Conservation (phyloP, 2,329 filamentous ascomycete genomes). For the Ambrosiella xylebori region DNA sequence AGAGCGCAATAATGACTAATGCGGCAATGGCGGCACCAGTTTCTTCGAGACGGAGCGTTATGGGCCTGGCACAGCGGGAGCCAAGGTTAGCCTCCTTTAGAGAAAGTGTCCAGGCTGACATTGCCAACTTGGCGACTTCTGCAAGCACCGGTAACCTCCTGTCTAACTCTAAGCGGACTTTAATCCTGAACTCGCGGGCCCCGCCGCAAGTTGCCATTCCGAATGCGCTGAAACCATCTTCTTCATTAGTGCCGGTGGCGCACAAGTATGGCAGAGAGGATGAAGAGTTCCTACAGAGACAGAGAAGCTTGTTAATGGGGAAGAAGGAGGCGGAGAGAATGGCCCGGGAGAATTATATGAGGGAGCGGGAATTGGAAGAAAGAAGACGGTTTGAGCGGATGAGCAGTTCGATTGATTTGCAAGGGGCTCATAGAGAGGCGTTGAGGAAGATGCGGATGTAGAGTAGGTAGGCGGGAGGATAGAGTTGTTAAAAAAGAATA, state of each 20-base stretch:
- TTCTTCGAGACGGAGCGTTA: slow-evolving; percentile 32
- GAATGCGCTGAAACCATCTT: slow-evolving; percentile 2
- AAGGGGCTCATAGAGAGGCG: slow-evolving; percentile 60
- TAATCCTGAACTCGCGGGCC: background rate
- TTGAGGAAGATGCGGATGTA: slow-evolving; percentile 57
- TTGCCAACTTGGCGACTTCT: slow-evolving; percentile 22
- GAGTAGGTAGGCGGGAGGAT: slow-evolving; percentile 4
- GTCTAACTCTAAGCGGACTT: background rate
- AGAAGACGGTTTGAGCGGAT: slow-evolving; percentile 49
- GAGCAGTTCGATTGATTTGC: slow-evolving; percentile 60
- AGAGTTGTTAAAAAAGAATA: background rate
- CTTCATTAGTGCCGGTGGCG: slow-evolving; percentile 1
- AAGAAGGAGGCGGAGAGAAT: slow-evolving; percentile 47
- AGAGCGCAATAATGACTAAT: slow-evolving; percentile 25
- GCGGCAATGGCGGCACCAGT: slow-evolving; percentile 32
- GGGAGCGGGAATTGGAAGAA: slow-evolving; percentile 40
- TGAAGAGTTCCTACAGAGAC: slow-evolving; percentile 31
- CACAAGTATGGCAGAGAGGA: slow-evolving; percentile 20
- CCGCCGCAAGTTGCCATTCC: background rate
- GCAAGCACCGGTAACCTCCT: background rate
- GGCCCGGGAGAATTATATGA: slow-evolving; percentile 38
- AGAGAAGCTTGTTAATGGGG: slow-evolving; percentile 37
- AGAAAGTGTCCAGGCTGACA: slow-evolving; percentile 44
- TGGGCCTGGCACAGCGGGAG: slow-evolving; percentile 31
- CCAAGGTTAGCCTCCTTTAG: slow-evolving; percentile 50